Conservation (phyloP, 2,329 filamentous ascomycete species). For the Talaromyces sp. region DNA sequence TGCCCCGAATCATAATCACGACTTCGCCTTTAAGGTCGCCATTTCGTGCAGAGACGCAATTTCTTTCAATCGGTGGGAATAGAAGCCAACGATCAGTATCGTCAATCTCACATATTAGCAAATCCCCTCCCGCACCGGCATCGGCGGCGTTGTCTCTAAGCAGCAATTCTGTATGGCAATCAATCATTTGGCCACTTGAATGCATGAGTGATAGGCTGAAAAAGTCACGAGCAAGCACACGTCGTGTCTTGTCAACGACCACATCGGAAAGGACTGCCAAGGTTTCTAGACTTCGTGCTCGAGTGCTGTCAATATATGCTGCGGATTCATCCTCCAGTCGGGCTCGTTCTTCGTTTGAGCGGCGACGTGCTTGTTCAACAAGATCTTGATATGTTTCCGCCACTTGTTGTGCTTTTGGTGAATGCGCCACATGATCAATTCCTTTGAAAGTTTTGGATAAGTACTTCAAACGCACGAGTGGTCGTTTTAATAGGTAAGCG, state of each 20-base stretch:
- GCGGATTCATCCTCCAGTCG: slow-evolving; percentile 83
- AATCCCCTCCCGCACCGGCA: slow-evolving; percentile 67
- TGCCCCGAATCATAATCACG: slow-evolving; percentile 81
- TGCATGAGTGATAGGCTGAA: slow-evolving; percentile 84
- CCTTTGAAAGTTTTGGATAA: slow-evolving; percentile 78
- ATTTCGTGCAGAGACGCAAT: slow-evolving; percentile 72
- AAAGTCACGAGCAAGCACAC: slow-evolving; percentile 84
- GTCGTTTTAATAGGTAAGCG: slow-evolving; percentile 84
- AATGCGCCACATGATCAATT: slow-evolving; percentile 43
- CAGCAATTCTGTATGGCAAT: slow-evolving; percentile 83
- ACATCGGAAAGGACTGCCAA: slow-evolving; percentile 68
- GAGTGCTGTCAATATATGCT: slow-evolving; percentile 73
- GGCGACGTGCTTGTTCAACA: slow-evolving; percentile 71
- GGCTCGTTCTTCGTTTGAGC: slow-evolving; percentile 68
- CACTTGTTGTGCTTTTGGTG: slow-evolving; percentile 56
- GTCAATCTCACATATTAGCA: slow-evolving; percentile 91
- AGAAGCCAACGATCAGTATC: slow-evolving; percentile 74
- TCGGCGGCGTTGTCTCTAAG: slow-evolving; percentile 74
- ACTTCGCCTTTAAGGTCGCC: slow-evolving; percentile 71
- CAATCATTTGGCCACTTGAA: slow-evolving; percentile 83
- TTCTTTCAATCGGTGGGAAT: slow-evolving; percentile 78
- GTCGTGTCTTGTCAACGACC: slow-evolving; percentile 69
- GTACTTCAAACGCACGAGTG: slow-evolving; percentile 82
- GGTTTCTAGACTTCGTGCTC: slow-evolving; percentile 74
- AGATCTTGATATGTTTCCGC: slow-evolving; percentile 65